Conservation (phyloP, 1,139 yeast genomes). For the Magnusiomyces sp. region DNA sequence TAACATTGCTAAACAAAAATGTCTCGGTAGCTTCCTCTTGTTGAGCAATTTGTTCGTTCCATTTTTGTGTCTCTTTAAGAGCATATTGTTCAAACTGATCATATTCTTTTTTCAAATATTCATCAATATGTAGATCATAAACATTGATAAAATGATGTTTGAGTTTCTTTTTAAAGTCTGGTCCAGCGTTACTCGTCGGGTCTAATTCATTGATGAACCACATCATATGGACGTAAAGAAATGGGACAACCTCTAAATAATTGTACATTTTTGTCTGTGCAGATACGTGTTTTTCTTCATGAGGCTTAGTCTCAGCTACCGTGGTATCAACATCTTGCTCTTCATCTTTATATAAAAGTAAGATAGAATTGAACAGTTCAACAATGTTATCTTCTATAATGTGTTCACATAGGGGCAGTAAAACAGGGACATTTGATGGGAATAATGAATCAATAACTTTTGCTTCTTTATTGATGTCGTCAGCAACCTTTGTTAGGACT, state of each 20-base stretch:
- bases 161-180: conserved; percentile 7
- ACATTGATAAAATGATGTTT: conserved; percentile 10
- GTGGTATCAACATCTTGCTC: neutral
- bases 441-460: conserved; percentile 34
- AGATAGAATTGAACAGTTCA: conserved; percentile 26
- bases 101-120: conserved; percentile 10
- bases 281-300: too few species aligned
- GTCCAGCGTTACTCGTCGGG: conserved; percentile 3
- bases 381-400: conserved; percentile 32
- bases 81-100: conserved; percentile 8
- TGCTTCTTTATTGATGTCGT: conserved; percentile 32
- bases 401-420: conserved; percentile 28
- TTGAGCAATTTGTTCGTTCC: conserved; percentile 29
- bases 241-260: conserved; percentile 14
- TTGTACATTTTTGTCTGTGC: neutral
- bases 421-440: conserved; percentile 24
- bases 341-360: conserved; percentile 7
- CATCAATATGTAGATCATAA: conserved; percentile 10
- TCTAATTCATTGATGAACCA: conserved; percentile 14
- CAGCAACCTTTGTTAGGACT: conserved; percentile 29
- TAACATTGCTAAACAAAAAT: conserved; percentile 37
- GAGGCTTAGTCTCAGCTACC: too few species aligned
- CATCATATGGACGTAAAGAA: conserved; percentile 11
- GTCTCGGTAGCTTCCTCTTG: conserved; percentile 36
- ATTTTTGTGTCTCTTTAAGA: conserved; percentile 16